A percentile compares a stretch with the other conserved stretches of the same genome.
Evolutionary conservation across 805 yeast genomes (phyloP).

Genomic region (Candida wancherniae): DNA sequence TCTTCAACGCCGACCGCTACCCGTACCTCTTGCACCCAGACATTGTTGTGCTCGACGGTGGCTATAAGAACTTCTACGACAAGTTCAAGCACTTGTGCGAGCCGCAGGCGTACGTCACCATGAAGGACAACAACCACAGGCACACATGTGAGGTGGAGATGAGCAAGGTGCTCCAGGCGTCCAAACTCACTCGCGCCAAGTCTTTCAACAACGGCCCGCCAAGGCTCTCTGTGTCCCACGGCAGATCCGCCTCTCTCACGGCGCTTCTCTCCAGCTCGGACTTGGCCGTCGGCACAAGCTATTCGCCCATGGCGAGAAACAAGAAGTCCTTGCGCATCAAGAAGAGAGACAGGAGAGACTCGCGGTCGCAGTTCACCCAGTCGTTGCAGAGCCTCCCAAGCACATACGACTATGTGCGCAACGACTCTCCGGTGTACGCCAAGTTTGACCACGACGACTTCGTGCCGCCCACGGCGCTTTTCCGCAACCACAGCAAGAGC

Average conservation of each 20-base stretch:
- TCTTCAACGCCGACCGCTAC: slow-evolving; percentile 64
- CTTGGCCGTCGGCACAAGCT: slow-evolving; percentile 1
- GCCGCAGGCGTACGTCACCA: slow-evolving; percentile 79
- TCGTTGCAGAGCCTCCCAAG: slow-evolving; percentile 7
- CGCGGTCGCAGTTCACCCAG: slow-evolving; percentile 11
- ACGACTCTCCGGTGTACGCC: slow-evolving; percentile 8
- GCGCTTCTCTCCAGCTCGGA: slow-evolving; percentile 11
- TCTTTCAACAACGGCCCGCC: slow-evolving; percentile 28
- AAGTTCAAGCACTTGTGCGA: slow-evolving; percentile 53
- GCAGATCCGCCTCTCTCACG: slow-evolving; percentile 15
- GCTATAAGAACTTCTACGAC: slow-evolving; percentile 76
- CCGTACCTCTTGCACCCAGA: slow-evolving; percentile 87
- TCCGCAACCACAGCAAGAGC: slow-evolving; percentile 15
- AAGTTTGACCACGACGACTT: slow-evolving; percentile 14
- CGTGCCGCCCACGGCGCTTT: slow-evolving; percentile 17
- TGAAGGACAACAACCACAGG: slow-evolving; percentile 50
- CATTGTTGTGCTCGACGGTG: slow-evolving; percentile 83
- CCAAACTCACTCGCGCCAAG: slow-evolving; percentile 38
- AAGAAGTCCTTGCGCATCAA: slow-evolving; percentile 14
- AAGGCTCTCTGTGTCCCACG: slow-evolving; percentile 9
- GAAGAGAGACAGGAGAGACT: slow-evolving; percentile 11
- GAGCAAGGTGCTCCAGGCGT: slow-evolving; percentile 41
- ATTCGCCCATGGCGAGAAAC: slow-evolving; percentile 10
- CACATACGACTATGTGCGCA: slow-evolving; percentile 5
- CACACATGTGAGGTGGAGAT: slow-evolving; percentile 42